Base-by-base conservation (phyloP, 305 asterid genomes). In the Fraxinus angustifolia region DNA sequence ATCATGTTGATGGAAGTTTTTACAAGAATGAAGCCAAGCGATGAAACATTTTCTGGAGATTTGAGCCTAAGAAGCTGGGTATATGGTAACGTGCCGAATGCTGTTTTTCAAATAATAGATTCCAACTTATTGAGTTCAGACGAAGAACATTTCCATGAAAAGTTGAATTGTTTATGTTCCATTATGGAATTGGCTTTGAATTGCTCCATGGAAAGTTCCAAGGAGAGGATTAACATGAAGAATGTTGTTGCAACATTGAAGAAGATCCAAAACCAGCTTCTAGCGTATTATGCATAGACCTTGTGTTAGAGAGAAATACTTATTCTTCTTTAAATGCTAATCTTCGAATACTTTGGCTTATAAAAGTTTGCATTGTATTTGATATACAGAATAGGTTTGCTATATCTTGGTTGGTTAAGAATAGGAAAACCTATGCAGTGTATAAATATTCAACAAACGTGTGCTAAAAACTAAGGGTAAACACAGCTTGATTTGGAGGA, bases 221-320 rank as follows among this genome's bases (percentile, higher is more conserved):
- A 79, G n/a, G 83, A 84, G 12, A 84, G 85, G 80, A 81, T 78
- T 0, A 81, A n/a, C 85, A 84, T 84, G 82, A 60, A 73, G 14
- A 48, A 50, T 74, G 85, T 78, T 8, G 67, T 33, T 31, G 74
- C 6, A 11, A 56, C 2, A 5, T 4, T 77, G 34, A 77, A 82
- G 74, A 82, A 67, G 73, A 81, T 81, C 12, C 77, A 3, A 56
- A 10, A 23, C 45, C 72, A 65, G 80, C 74, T 79, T 31, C 73
- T 70, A 21, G 8, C 31, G 6, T 71, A 2, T 45, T 45, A n/a
- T 23, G 8, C 77, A 6, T 40, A 34, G 45, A 14, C 31, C 79
- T 50, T 1, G 7, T 16, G 19, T 3, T 50, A 50, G 19, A 16
- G 19, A 16, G n/a, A 14, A 3, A 50, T 16, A 3, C n/a, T 48